Percentiles rank a stretch among this genome's conserved stretches.
phyloP scores from a whole-genome alignment of 1,284 basidiomycete genomes.

The Tausonia pullulans region DNA sequence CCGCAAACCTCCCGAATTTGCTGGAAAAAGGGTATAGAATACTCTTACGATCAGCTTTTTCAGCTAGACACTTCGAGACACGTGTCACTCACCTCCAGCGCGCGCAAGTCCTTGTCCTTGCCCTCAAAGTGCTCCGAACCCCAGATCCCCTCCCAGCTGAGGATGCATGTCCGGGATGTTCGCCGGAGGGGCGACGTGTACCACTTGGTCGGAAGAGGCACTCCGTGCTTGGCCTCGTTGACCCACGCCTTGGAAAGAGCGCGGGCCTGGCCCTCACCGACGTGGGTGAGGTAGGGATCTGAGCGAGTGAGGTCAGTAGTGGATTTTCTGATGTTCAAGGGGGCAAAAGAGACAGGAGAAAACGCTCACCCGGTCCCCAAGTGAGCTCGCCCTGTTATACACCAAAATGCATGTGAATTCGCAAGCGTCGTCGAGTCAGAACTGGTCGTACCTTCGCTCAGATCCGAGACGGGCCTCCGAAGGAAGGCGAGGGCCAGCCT shows the following conservation, averaged over 20 bases:
- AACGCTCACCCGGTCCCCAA: slow-evolving; percentile 3
- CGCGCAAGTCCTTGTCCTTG: no score
- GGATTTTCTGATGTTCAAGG: neutral
- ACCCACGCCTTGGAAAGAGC: slow-evolving; percentile 11
- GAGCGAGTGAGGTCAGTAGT: neutral
- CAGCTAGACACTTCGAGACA: neutral
- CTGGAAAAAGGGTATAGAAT: no score
- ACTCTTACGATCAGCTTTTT: no score
- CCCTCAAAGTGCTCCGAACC: neutral
- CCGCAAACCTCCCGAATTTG: no score
- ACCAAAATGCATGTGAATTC: no score
- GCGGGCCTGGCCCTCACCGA: slow-evolving; percentile 6
- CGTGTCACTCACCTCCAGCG: neutral
- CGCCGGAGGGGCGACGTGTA: slow-evolving; percentile 2
- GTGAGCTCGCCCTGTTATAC: neutral
- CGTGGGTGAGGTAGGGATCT: slow-evolving; percentile 8
- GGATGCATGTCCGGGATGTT: slow-evolving; percentile 8
- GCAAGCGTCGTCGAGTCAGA: no score
- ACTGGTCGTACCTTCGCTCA: no score
- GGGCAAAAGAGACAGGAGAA: neutral
- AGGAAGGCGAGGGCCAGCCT: no score
- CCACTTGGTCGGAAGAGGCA: slow-evolving; percentile 14
- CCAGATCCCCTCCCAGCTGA: slow-evolving; percentile 11
- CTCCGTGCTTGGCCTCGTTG: slow-evolving; percentile 3
- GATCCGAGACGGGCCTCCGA: no score